Conservation (phyloP, 1,284 basidiomycete species). For the Trichosporon sp. region DNA sequence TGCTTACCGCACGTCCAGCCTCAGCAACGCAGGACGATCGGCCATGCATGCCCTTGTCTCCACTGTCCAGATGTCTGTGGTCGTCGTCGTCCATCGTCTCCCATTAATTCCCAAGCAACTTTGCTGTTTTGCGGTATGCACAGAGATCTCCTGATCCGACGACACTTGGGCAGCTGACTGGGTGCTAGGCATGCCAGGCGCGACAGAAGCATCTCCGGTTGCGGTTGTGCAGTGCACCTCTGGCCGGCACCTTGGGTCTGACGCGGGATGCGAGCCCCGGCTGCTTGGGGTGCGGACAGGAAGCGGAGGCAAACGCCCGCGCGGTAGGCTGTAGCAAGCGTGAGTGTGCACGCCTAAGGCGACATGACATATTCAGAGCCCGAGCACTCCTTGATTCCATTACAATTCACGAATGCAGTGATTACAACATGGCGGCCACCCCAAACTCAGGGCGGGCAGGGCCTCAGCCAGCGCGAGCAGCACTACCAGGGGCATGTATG, state of each 20-base stretch:
- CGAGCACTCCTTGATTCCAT: not conserved
- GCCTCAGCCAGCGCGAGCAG: too few relatives aligned
- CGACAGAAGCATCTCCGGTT: not conserved
- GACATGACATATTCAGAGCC: conserved; percentile 1
- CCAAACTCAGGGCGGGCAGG: conserved; percentile 2
- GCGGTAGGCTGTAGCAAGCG: not conserved
- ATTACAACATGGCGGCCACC: conserved; percentile 7
- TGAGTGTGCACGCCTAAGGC: not conserved
- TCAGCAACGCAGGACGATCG: not conserved
- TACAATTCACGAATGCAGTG: not conserved
- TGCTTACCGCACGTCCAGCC: not conserved
- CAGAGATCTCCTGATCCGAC: not conserved
- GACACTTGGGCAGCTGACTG: not conserved
- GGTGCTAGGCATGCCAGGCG: not conserved
- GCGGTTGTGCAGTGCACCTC: too few relatives aligned
- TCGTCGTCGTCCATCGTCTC: not conserved
- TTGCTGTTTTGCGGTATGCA: not conserved
- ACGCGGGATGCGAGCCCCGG: not conserved
- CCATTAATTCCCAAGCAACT: not conserved
- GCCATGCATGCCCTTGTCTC: not conserved
- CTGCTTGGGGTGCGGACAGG: not conserved
- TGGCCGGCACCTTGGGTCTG: too few relatives aligned
- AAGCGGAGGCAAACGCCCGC: not conserved
- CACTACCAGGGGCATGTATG: too few relatives aligned
- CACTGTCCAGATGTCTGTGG: not conserved